Conservation (phyloP, 805 yeast genomes). For the Yarrowia phangngaensis region DNA sequence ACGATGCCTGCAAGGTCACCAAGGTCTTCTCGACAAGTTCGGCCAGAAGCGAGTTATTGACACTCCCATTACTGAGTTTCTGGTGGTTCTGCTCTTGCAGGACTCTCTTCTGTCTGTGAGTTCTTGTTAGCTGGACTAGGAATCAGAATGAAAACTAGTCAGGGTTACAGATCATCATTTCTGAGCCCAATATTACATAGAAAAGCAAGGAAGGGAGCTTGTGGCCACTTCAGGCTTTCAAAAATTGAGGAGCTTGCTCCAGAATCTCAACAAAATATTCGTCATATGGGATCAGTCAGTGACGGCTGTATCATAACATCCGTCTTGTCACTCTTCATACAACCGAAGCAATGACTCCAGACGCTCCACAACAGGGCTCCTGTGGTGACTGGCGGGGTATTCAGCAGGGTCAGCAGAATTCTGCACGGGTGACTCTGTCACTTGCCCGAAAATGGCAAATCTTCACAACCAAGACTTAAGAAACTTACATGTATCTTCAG, state of each 20-base stretch:
- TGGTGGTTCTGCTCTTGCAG: conserved; percentile 94
- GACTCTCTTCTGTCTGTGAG: conserved; percentile 93
- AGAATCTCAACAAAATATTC: too few species aligned
- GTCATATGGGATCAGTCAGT: too few species aligned
- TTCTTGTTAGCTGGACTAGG: too few species aligned
- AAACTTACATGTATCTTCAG: conserved; percentile 37
- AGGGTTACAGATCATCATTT: conserved; percentile 95
- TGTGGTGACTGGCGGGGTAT: too few species aligned
- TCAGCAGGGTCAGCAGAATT: conserved; percentile 38
- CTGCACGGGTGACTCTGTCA: conserved; percentile 39
- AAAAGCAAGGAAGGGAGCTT: too few species aligned
- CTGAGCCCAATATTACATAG: too few species aligned
- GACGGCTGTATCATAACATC: too few species aligned
- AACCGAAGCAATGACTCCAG: too few species aligned
- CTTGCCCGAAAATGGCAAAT: conserved; percentile 39
- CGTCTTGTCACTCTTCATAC: too few species aligned
- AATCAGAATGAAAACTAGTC: conserved; percentile 99
- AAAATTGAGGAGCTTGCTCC: too few species aligned
- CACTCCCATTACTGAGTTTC: conserved; percentile 96
- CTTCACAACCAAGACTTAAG: conserved; percentile 24
- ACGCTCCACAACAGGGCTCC: too few species aligned
- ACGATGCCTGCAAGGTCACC: conserved; percentile 97
- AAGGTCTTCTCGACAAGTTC: conserved; percentile 92
- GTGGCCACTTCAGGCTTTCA: too few species aligned
- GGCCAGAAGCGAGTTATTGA: conserved; percentile 91